Evolutionary conservation across 352 stramenopile species (phyloP), one percentile per base, ranked within the genome.

Genomic region (Globisporangium cylindrosporum): DNA sequence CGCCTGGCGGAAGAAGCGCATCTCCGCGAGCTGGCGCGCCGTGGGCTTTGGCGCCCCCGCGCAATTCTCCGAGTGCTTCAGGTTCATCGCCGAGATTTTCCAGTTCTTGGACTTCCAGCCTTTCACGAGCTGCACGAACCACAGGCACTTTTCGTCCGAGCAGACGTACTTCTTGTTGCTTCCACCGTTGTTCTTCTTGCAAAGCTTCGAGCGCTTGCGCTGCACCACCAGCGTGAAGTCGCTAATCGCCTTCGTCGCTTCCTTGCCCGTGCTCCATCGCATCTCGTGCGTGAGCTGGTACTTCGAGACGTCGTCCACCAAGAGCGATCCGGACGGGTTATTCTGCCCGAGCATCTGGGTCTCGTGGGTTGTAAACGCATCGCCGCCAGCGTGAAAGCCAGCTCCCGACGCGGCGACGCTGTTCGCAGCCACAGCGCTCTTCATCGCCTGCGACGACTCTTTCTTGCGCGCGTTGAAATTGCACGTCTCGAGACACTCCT

Each of bases 121-220:
- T 62, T 89, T 88, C 22, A 91, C 79, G 18, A 91, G 74, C 66
- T 88, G 82, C 29, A 92, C 84, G 66, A 92, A 94, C 86, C 84
- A 94, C 3, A 91, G 66, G 27, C 86, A 94, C 4, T 73, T 68
- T 15, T 90, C 82, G 49, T 91, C 84, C 34, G 86, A 94, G 59
- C 86, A 94, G 62, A 94, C 76, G 54, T 94, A 94, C 62, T 94
- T 94, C 61, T 94, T 94, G 76, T 94, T 92, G 73, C 84, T 91
- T 6, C 86, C 86, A 15, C 86, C 84, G 59, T 91, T 92, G 68
- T 91, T 94, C 25, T 82, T 80, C 73, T 94, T 92, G 76, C 85
- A 91, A 9, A 94, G 69, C 66, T 87, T 91, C 10, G 86, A 85
- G 15, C 86, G 81, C 71, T 94, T 94, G 64, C 81, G 85, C 62